Conservation (phyloP, 2,329 filamentous ascomycete genomes). For the Botryotinia convoluta region DNA sequence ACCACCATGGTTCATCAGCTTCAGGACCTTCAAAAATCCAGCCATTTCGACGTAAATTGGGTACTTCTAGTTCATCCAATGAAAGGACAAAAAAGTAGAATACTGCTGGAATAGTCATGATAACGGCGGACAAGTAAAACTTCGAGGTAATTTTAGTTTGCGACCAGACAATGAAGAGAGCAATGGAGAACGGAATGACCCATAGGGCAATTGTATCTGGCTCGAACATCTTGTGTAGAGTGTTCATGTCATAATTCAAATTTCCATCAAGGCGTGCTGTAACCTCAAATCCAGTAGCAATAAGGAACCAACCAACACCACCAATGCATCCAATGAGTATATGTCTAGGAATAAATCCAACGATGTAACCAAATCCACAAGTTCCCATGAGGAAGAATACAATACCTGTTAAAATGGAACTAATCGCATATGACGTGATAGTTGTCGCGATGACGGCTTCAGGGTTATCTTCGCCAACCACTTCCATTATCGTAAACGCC, state of each 20-base stretch:
- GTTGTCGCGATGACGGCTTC: slow-evolving; percentile 91
- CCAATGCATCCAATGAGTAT: slow-evolving; percentile 97
- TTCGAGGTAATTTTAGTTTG: slow-evolving; percentile 77
- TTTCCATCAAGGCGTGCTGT: slow-evolving; percentile 84
- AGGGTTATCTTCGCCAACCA: slow-evolving; percentile 75
- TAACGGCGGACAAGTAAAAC: slow-evolving; percentile 83
- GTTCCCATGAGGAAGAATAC: slow-evolving; percentile 90
- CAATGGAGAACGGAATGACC: slow-evolving; percentile 74
- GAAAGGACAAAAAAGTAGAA: slow-evolving; percentile 77
- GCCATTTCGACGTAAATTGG: slow-evolving; percentile 65
- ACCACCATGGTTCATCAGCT: slow-evolving; percentile 91
- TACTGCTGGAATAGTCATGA: slow-evolving; percentile 70
- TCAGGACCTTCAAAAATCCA: slow-evolving; percentile 90
- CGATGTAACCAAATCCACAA: slow-evolving; percentile 84
- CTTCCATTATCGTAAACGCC: slow-evolving; percentile 80
- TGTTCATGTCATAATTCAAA: slow-evolving; percentile 76
- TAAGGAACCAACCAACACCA: slow-evolving; percentile 91
- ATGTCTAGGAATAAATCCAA: slow-evolving; percentile 94
- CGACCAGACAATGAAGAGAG: slow-evolving; percentile 71
- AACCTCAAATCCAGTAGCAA: slow-evolving; percentile 90
- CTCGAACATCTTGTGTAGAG: slow-evolving; percentile 70
- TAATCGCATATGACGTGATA: slow-evolving; percentile 85
- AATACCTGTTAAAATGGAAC: slow-evolving; percentile 83
- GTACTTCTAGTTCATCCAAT: slow-evolving; percentile 65
- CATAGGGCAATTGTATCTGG: slow-evolving; percentile 77